Evolutionary conservation across 345 rosid genomes (phyloP), one percentile per base, ranked within the genome.

Genomic region (Sisymbrium irio): DNA sequence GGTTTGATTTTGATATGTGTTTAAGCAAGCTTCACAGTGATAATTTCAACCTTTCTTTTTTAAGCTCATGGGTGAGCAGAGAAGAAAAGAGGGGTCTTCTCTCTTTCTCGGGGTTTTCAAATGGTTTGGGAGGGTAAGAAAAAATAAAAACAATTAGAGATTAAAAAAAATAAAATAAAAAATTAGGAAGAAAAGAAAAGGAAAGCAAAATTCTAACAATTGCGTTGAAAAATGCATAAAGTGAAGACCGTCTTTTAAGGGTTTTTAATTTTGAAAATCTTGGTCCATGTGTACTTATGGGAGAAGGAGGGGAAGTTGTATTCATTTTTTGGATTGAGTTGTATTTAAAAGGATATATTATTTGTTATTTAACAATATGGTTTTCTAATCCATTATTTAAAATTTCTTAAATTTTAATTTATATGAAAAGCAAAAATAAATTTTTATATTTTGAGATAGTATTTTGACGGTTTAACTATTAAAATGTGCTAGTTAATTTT

Each of bases 61-160:
- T 75, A 84, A 22, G 89, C 83, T 88, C 90, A 85, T 83, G 84
- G 74, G 79, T 80, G 79, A 83, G 49, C 49, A 42, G 65, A 33
- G 82, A 81, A 66, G 67, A 67, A 73, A 33, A 79, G 76, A 66
- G n/a, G 47, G 78, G 82, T 84, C 60, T 64, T 88, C 87, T 66
- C 82, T 83, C 82, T 84, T 88, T 87, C 95, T 87, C 65, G 89
- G 93, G 91, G 84, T 74, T 88, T 93, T 90, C 95, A 93, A 93
- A 90, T 86, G 86, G 91, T 82, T 87, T 84, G 78, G 84, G 88
- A 84, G 86, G 86, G 84, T 64, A 64, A 47, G 58, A 54, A 69
- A 69, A 41, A 2, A 27, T 27, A 27, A 15, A 9, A 45, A 72
- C 65, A 45, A n/a, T n/a, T 14, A 42, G 13, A 54, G 17, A 54